Percentiles rank a stretch among this genome's conserved stretches.
These are phyloP conservation scores for Ogataea pini DNA, from an alignment of 805 yeast species.

Conservation along the genomic window DNA sequence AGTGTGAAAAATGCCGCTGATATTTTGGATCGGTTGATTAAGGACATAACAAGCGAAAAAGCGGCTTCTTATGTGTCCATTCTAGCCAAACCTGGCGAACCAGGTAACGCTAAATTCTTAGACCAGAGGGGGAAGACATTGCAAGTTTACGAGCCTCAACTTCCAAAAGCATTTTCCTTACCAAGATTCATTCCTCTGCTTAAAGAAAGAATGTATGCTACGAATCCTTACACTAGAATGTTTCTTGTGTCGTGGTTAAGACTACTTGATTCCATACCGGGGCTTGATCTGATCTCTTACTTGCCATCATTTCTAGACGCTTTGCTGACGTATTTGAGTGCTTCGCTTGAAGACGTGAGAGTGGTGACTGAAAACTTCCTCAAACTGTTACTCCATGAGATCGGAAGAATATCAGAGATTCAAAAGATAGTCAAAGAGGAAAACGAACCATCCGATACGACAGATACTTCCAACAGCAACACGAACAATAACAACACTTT, in stretches of 20 bases:
- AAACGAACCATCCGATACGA: constrained; percentile 17
- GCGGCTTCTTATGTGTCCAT: constrained; percentile 85
- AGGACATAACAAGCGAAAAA: constrained; percentile 93
- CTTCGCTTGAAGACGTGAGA: constrained; percentile 83
- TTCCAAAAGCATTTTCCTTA: constrained; percentile 71
- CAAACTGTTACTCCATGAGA: constrained; percentile 75
- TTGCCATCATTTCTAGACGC: constrained; percentile 90
- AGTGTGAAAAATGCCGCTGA: constrained; percentile 96
- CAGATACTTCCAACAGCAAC: constrained; percentile 14
- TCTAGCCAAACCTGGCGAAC: constrained; percentile 45
- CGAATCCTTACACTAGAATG: constrained; percentile 89
- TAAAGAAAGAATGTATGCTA: constrained; percentile 86
- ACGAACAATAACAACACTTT: constrained; percentile 6
- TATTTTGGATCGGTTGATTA: constrained; percentile 81
- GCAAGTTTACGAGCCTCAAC: constrained; percentile 61
- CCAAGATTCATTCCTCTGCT: constrained; percentile 89
- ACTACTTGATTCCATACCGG: constrained; percentile 90
- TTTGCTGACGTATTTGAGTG: constrained; percentile 73
- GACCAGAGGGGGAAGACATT: constrained; percentile 60
- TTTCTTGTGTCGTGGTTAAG: constrained; percentile 93
- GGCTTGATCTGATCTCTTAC: constrained; percentile 81
- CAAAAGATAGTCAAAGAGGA: constrained; percentile 48
- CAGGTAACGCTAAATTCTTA: constrained; percentile 43
- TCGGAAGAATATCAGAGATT: constrained; percentile 72
- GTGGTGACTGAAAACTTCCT: constrained; percentile 79